Evolutionary conservation across 345 rosid species (phyloP), one percentile per base, ranked within the genome.

Genomic region (Eucalyptus cladocalyx): DNA sequence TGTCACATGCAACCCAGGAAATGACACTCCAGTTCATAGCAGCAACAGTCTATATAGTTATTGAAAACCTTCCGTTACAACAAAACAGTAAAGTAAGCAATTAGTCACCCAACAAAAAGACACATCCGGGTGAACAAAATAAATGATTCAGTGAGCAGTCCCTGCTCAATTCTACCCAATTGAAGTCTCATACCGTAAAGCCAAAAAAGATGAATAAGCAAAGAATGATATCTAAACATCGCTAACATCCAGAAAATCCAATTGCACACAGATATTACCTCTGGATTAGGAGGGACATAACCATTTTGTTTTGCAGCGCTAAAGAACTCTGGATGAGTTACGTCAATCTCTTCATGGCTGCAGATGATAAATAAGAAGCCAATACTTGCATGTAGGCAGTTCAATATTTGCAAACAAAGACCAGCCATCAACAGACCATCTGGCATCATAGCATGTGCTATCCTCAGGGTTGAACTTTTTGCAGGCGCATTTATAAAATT

Each of bases 331-430:
- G 99, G 99, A 93, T 98, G 99, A 91, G 95, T 97, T 87, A 97
- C 99, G 91, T 97, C 99, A 32, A 95, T 95, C 87, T 97, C 99
- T 90, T 96, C 99, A 91, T 96, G 97, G 94, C 99, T 97, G 95
- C 91, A 93, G 45, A 89, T 89, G 81, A 89, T 28, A 94, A 72
- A 72, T n/a, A 42, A 81, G 62, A 80, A 43, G 65, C 48, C 51
- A 72, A 34, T 18, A 53, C 24, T 19, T 86, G 62, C 87, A 86
- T 37, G 62, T 76, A 76, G 83, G 83, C 83, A 76, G 83, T 1
- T 76, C 83, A 76, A 76, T 76, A 2, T 76, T 76, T 76, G 47
- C 83, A 76, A 76, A 40, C 83, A 76, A 76, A 76, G 3, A 11
- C 30, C 42, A 3, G 24, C 47, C 83, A 76, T 76, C 28, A 2